Evolutionary conservation across 1,284 basidiomycete genomes (phyloP), one percentile per base, ranked within the genome.

Genomic region (Neolentinus lepideus): DNA sequence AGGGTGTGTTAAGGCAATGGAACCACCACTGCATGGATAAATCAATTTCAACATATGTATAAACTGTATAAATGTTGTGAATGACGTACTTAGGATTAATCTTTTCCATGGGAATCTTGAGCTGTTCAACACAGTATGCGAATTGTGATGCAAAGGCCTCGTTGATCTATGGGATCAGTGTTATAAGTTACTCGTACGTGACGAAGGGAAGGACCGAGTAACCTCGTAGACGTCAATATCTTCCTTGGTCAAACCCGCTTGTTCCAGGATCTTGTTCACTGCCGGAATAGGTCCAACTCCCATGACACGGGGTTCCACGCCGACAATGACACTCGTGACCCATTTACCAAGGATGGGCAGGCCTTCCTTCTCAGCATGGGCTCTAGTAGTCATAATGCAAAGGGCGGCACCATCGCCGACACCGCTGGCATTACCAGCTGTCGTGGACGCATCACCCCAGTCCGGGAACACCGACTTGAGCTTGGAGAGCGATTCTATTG

Each of bases 391-490:
- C 60, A 99, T 75, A 52, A 99, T 80, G 58, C 92, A 91, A 19
- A 96, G 74, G 8, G 93, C 96, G 29, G 94, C 96, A 55, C 96
- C 96, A 69, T 99, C 96, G 10, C 94, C 94, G 29, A 98, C 83
- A 56, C 95, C 94, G 60, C 92, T 95, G 0, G 95, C 92, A 69
- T 98, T 98, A 21, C 90, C 90, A 51, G 93, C 84, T 64, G 93
- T 95, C 0, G 90, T 92, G 2, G 83, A 78, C 3, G 77, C 71
- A 31, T 81, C 75, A 14, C 88, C 89, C 88, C 91, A 94, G 55
- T 91, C 75, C 8, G 87, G 84, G 66, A 92, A 92, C 2, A 79
- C 88, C 3, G 90, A 77, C 61, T 87, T 89, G 53, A 93, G 74
- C 54, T 76, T 76, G 9, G 79, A 70, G 11, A 94, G 78, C 1